Evolutionary conservation across 805 yeast species (phyloP).

Genomic region (Nakazawaea molendinolei): DNA sequence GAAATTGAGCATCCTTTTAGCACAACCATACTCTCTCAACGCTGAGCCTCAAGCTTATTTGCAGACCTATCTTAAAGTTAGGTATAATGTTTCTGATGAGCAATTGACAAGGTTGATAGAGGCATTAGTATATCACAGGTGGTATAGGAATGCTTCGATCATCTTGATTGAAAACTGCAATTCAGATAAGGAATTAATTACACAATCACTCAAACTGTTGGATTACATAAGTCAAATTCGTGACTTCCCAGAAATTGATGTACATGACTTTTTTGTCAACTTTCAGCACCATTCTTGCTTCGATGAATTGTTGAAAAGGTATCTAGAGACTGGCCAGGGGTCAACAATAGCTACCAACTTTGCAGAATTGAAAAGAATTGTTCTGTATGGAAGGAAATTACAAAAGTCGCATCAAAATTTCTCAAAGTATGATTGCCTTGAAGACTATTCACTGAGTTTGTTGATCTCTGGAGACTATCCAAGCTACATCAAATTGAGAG

Average conservation of each 20-base stretch:
- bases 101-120: neutral
- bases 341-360: too few species aligned
- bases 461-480: too few species aligned
- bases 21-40: neutral
- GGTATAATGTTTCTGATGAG: conserved; percentile 1
- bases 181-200: neutral
- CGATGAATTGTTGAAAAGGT: neutral
- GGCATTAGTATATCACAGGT: neutral
- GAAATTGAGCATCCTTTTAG: conserved; percentile 1
- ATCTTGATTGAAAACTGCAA: conserved; percentile 3
- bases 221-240: neutral
- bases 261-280: conserved; percentile 1
- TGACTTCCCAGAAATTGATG: conserved; percentile 3
- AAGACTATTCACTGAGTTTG: too few species aligned
- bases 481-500: too few species aligned
- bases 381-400: too few species aligned
- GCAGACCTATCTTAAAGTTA: conserved; percentile 3
- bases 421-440: too few species aligned
- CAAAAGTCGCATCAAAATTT: too few species aligned
- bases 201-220: neutral
- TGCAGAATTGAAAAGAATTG: too few species aligned
- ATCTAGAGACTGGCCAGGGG: too few species aligned
- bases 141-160: conserved; percentile 6
- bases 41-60: conserved; percentile 5
- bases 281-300: neutral